A percentile compares a stretch with the other conserved stretches of the same genome.
These are phyloP conservation scores for Backusella sp. DNA, from an alignment of 192 early-diverging fungal species.

Conservation along the genomic window DNA sequence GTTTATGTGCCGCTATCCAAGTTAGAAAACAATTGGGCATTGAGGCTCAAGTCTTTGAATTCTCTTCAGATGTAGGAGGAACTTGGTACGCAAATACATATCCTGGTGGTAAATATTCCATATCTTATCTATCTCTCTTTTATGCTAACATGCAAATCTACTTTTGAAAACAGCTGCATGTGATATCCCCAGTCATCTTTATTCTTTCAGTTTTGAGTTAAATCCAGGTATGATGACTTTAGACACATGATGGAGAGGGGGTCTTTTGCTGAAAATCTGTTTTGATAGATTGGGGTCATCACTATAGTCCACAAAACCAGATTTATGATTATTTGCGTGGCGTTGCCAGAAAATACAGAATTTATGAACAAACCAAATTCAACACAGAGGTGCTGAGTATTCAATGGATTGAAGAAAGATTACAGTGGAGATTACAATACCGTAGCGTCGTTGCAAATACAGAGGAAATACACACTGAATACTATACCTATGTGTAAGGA, in stretches of 20 bases:
- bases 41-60: conserved; percentile 45
- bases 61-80: conserved; percentile 47
- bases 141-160: neutral
- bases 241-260: neutral
- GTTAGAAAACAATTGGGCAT: conserved; percentile 47
- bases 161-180: conserved; percentile 26
- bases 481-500: conserved; percentile 11
- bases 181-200: conserved; percentile 42
- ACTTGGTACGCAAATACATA: conserved; percentile 51
- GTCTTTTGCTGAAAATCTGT: too few relatives aligned
- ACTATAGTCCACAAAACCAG: conserved; percentile 37
- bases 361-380: conserved; percentile 41
- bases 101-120: conserved; percentile 27
- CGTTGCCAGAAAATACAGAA: conserved; percentile 35
- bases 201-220: conserved; percentile 39
- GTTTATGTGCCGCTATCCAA: conserved; percentile 54
- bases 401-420: conserved; percentile 33
- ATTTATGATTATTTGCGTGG: conserved; percentile 40
- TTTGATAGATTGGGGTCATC: conserved; percentile 32
- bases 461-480: neutral
- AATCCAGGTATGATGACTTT: conserved; percentile 33
- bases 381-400: conserved; percentile 35
- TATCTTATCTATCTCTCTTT: neutral
- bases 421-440: conserved; percentile 37
- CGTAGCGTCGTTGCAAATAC: neutral